Conservation (phyloP, 352 stramenopile genomes). For the Elongisporangium anandrum region DNA sequence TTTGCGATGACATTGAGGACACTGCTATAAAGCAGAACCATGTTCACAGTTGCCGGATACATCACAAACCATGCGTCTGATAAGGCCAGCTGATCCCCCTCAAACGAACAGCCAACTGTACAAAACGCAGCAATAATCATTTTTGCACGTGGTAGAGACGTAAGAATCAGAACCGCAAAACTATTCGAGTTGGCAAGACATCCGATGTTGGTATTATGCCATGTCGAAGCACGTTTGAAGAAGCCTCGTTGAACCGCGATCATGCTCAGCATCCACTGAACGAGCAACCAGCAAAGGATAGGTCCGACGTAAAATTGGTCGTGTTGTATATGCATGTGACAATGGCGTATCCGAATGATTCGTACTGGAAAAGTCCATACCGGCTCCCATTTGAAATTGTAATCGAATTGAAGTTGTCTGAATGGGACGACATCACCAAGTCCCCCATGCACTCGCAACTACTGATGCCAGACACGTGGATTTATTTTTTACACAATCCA, state of each 20-base stretch:
- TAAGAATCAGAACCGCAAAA: conserved; percentile 13
- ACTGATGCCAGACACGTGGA: conserved; percentile 7
- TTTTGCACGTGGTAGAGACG: conserved; percentile 15
- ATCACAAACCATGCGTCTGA: conserved; percentile 22
- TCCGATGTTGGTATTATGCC: conserved; percentile 11
- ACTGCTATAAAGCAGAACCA: conserved; percentile 19
- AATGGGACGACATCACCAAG: conserved; percentile 13
- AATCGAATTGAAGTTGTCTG: conserved; percentile 19
- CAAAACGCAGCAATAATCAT: conserved; percentile 15
- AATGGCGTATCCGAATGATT: conserved; percentile 2
- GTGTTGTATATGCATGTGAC: conserved; percentile 24
- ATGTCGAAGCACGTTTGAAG: background rate
- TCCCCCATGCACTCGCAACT: conserved; percentile 12
- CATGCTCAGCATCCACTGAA: conserved; percentile 23
- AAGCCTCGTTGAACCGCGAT: conserved; percentile 8
- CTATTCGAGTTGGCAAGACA: conserved; percentile 8
- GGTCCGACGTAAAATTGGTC: conserved; percentile 29
- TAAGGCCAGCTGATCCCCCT: conserved; percentile 13
- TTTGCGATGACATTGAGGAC: conserved; percentile 17
- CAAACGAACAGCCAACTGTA: conserved; percentile 14
- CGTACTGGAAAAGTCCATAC: conserved; percentile 27
- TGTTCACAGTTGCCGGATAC: conserved; percentile 15
- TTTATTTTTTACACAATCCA: background rate
- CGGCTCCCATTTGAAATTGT: conserved; percentile 19
- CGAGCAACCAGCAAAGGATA: conserved; percentile 21